Evolutionary conservation across 352 stramenopile species (phyloP).

Genomic region (Blastocystis sp.): DNA sequence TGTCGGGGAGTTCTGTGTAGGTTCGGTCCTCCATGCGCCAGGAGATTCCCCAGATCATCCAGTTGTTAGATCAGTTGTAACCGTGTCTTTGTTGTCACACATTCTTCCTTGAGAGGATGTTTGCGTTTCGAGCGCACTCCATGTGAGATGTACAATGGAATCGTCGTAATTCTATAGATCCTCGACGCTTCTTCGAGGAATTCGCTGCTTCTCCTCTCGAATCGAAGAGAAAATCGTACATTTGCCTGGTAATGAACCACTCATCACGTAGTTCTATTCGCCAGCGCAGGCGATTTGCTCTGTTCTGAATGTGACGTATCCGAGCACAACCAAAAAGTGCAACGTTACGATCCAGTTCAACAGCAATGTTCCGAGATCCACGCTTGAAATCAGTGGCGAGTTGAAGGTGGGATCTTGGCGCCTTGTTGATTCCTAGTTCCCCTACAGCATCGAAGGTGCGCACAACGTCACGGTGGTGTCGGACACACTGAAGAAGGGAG

Average conservation of each 20-base stretch:
- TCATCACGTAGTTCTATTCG: constrained; percentile 21
- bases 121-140: neutral
- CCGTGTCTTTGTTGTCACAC: constrained; percentile 1
- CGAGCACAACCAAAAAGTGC: neutral
- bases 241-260: neutral
- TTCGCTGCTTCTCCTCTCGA: constrained; percentile 1
- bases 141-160: neutral
- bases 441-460: neutral
- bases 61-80: neutral
- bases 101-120: constrained; percentile 2
- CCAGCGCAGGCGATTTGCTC: constrained; percentile 4
- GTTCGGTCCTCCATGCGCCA: neutral
- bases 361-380: neutral
- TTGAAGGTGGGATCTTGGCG: neutral
- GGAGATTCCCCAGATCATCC: constrained; percentile 22
- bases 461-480: constrained; percentile 1
- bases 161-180: constrained; percentile 1
- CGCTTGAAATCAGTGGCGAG: neutral
- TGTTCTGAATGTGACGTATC: constrained; percentile 9
- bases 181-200: neutral
- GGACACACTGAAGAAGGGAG: neutral
- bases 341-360: constrained; percentile 7
- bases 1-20: neutral
- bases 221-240: neutral
- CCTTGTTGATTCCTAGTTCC: neutral